These are phyloP conservation scores for Peronosclerospora sorghi DNA, from an alignment of 352 stramenopile genomes.

Conservation along the genomic window DNA sequence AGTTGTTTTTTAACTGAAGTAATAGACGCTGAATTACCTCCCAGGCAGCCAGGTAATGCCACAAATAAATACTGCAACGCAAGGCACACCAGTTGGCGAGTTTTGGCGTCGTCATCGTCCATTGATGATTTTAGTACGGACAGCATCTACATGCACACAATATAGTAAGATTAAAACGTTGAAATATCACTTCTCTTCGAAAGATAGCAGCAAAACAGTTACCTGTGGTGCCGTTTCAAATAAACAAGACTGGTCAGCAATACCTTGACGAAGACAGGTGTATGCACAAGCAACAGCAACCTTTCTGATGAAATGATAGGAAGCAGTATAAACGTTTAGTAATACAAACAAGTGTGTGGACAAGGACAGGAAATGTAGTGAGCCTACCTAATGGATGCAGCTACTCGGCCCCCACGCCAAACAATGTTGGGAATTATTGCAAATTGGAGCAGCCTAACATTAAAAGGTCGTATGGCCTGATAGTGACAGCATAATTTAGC, in stretches of 20 bases:
- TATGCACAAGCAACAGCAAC: conserved; percentile 81
- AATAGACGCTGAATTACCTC: conserved; percentile 25
- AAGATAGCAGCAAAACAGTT: neutral
- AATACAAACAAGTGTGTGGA: neutral
- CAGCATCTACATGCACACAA: conserved; percentile 51
- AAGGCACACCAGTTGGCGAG: conserved; percentile 80
- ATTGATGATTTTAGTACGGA: conserved; percentile 83
- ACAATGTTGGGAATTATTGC: conserved; percentile 85
- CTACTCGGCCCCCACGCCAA: conserved; percentile 79
- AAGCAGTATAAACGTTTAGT: conserved; percentile 2
- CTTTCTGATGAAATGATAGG: conserved; percentile 42
- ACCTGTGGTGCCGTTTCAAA: conserved; percentile 78
- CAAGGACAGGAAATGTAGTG: too few species aligned
- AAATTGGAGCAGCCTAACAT: conserved; percentile 46
- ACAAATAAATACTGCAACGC: conserved; percentile 82
- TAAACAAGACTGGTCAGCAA: conserved; percentile 64
- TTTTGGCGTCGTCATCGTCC: conserved; percentile 83
- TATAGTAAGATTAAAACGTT: neutral
- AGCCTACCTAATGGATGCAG: conserved; percentile 70
- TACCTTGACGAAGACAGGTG: conserved; percentile 65
- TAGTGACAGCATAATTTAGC: neutral
- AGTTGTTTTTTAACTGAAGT: neutral
- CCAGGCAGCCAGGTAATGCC: conserved; percentile 60
- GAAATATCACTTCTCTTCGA: neutral
- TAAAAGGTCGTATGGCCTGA: conserved; percentile 60